phyloP scores from a whole-genome alignment of 2,329 filamentous ascomycete species.

The Neofusicoccum parvum region DNA sequence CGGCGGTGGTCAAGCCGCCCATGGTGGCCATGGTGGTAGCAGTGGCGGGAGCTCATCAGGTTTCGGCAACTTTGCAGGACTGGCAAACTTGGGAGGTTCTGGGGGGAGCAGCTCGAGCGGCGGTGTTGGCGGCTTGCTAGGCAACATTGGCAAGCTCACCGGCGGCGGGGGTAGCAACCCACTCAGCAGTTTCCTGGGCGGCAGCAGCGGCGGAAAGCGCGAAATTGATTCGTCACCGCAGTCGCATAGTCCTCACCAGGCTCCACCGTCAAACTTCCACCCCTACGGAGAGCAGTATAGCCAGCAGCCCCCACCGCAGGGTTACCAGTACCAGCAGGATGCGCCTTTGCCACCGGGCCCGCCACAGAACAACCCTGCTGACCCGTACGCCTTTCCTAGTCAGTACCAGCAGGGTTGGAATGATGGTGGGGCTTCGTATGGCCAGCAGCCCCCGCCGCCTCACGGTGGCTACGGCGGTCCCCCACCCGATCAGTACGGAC shows the following conservation, averaged over 20 bases:
- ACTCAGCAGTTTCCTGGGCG: conserved; percentile 19
- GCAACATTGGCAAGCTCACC: conserved; percentile 11
- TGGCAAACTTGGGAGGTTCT: conserved; percentile 5
- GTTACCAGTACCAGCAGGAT: conserved; percentile 18
- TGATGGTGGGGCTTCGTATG: conserved; percentile 1
- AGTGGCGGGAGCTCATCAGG: not conserved
- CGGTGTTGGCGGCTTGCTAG: conserved; percentile 11
- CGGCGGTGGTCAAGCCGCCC: not conserved
- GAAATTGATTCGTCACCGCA: conserved; percentile 10
- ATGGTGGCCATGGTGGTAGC: not conserved
- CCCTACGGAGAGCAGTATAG: not conserved
- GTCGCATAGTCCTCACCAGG: not conserved
- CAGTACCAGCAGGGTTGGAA: conserved; percentile 19
- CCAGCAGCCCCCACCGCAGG: not conserved
- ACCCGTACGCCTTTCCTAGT: conserved; percentile 18
- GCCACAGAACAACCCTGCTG: conserved; percentile 8
- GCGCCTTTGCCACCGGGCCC: conserved; percentile 20
- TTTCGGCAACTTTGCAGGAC: not conserved
- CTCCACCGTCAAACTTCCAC: not conserved
- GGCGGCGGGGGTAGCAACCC: conserved; percentile 14
- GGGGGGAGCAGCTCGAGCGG: conserved; percentile 11
- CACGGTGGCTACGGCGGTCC: conserved; percentile 14
- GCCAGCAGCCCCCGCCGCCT: conserved; percentile 1
- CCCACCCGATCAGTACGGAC: not conserved
- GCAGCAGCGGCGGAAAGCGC: conserved; percentile 14